These are phyloP conservation scores for Plenodomus lindquistii DNA, from an alignment of 2,329 filamentous ascomycete species.

Conservation along the genomic window DNA sequence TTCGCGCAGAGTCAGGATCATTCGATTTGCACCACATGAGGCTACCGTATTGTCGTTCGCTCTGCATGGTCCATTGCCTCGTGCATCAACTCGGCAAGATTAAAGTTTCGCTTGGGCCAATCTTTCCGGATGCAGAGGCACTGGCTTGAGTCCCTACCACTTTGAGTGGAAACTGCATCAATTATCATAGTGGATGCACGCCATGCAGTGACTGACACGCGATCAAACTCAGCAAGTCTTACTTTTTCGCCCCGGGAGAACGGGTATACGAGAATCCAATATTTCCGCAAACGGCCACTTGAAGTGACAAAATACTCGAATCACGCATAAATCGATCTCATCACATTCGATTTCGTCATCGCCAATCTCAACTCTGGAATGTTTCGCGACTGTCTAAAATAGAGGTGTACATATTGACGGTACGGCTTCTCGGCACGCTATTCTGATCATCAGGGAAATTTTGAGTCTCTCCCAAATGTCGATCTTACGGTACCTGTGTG, in stretches of 20 bases:
- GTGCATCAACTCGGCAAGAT: constrained; percentile 19
- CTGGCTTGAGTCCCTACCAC: constrained; percentile 13
- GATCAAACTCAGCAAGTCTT: constrained; percentile 6
- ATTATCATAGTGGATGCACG: constrained; percentile 19
- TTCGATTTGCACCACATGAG: constrained; percentile 21
- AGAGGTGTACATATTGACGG: not conserved
- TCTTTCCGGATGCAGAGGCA: constrained; percentile 16
- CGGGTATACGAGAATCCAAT: constrained; percentile 3
- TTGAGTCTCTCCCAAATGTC: not conserved
- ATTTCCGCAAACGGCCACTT: not conserved
- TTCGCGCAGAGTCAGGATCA: constrained; percentile 22
- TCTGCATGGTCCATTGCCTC: constrained; percentile 9
- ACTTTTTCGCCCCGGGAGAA: constrained; percentile 6
- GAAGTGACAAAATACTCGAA: constrained; percentile 1
- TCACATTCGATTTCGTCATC: constrained; percentile 4
- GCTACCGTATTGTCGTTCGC: constrained; percentile 23
- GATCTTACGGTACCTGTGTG: not conserved
- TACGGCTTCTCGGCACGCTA: not conserved
- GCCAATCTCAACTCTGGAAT: constrained; percentile 3
- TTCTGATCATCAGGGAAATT: not conserved
- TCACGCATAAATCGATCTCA: constrained; percentile 1
- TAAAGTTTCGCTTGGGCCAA: constrained; percentile 7
- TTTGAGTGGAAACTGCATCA: constrained; percentile 14
- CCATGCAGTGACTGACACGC: constrained; percentile 11
- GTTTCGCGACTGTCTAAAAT: not conserved